phyloP scores from a whole-genome alignment of 139 green algal species.

The Bryopsis sp. region DNA sequence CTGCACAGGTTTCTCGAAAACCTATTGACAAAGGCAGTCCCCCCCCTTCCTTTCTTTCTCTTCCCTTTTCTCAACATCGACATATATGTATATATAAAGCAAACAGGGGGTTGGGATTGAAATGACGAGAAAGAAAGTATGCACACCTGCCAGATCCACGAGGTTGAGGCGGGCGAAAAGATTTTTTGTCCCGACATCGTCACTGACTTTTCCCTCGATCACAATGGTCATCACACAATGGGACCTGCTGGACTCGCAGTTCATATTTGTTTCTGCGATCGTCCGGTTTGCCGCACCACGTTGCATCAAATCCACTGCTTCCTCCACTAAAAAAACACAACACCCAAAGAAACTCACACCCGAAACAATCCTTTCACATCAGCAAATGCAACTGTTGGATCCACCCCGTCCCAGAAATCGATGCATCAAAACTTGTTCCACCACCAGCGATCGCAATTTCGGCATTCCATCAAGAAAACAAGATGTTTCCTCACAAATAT shows the following conservation, averaged over 20 bases:
- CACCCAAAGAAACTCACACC: not conserved
- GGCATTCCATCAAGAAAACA: conserved; percentile 40
- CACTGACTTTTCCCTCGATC: conserved; percentile 32
- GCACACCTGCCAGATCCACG: conserved; percentile 14
- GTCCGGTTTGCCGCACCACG: conserved; percentile 22
- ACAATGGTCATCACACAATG: conserved; percentile 55
- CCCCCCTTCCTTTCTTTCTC: no score
- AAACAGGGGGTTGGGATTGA: not conserved
- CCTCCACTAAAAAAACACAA: not conserved
- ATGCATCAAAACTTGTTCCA: no score
- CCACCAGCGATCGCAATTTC: no score
- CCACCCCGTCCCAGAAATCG: no score
- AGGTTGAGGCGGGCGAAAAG: conserved; percentile 27
- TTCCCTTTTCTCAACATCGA: no score
- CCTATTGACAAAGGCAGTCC: no score
- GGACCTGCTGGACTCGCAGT: conserved; percentile 43
- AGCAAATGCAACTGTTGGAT: no score
- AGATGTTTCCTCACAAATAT: not conserved
- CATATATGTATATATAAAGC: no score
- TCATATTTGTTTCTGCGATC: conserved; percentile 48
- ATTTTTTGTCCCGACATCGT: conserved; percentile 34
- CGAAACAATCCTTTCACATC: not conserved
- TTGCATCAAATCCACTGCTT: conserved; percentile 2
- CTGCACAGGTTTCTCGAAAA: no score
- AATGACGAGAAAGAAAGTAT: not conserved